A percentile compares a stretch with the other conserved stretches of the same genome.
Evolutionary conservation across 2,329 filamentous ascomycete species (phyloP).

Genomic region (Cytospora piceicola): DNA sequence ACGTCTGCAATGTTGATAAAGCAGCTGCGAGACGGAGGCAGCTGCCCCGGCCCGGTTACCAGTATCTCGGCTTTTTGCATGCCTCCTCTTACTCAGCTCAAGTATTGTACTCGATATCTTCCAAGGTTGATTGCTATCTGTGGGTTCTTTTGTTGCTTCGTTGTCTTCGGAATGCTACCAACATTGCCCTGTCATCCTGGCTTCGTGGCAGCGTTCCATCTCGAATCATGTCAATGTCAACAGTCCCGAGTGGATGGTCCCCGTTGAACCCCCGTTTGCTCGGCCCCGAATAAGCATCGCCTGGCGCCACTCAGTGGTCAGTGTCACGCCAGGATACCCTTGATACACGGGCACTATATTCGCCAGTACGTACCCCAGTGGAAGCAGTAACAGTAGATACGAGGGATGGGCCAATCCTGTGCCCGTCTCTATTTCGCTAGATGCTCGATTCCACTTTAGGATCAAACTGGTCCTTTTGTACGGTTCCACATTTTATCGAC

Average conservation of each 20-base stretch:
- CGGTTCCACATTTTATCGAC: constrained; percentile 2
- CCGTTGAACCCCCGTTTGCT: neutral
- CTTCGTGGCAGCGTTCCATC: neutral
- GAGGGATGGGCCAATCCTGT: neutral
- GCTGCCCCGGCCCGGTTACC: neutral
- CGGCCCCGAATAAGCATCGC: neutral
- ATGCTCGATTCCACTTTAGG: neutral
- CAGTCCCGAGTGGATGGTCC: neutral
- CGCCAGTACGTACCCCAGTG: no score
- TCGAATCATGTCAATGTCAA: neutral
- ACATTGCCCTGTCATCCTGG: neutral
- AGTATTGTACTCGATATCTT: neutral
- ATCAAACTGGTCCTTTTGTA: neutral
- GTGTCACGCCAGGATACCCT: neutral
- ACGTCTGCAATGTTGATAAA: no score
- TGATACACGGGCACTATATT: neutral
- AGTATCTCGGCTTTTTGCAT: no score
- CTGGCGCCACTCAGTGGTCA: neutral
- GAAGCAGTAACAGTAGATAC: neutral
- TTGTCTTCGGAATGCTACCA: neutral
- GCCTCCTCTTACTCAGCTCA: no score
- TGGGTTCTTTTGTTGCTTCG: neutral
- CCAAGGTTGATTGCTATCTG: neutral
- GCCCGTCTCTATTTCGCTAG: neutral
- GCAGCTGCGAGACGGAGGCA: no score